A percentile compares a stretch with the other conserved stretches of the same genome.
phyloP scores from a whole-genome alignment of 108 stramenopile species.

The Nitzschia sp. region DNA sequence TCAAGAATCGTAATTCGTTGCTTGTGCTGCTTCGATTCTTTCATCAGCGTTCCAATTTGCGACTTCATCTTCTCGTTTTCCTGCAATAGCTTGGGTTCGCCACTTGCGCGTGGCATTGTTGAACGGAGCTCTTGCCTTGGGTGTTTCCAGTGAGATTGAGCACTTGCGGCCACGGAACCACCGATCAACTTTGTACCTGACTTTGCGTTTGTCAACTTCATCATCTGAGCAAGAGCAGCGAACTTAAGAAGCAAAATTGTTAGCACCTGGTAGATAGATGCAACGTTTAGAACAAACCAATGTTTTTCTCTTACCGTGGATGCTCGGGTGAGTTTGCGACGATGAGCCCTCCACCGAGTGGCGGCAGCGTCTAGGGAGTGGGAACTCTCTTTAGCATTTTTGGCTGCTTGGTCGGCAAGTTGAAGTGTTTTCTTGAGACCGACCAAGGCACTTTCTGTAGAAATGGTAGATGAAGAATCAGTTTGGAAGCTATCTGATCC shows the following conservation, averaged over 20 bases:
- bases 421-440: background rate
- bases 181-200: background rate
- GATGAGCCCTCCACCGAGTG: slow-evolving; percentile 7
- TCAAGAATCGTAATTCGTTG: background rate
- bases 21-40: background rate
- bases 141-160: background rate
- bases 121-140: background rate
- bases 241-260: background rate
- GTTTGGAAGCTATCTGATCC: background rate
- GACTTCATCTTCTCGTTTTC: slow-evolving; percentile 5
- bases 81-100: slow-evolving; percentile 1
- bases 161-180: too few relatives aligned
- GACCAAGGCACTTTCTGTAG: background rate
- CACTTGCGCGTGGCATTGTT: background rate
- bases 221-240: background rate
- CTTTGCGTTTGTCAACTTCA: background rate
- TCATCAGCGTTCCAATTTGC: background rate
- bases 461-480: background rate
- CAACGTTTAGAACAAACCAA: background rate
- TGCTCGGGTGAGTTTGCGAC: background rate
- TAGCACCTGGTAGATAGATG: background rate
- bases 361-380: background rate
- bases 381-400: slow-evolving; percentile 4
- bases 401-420: background rate
- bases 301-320: background rate